These are phyloP conservation scores for Gleditsia sinensis DNA, from an alignment of 306 rosid species.

Conservation along the genomic window DNA sequence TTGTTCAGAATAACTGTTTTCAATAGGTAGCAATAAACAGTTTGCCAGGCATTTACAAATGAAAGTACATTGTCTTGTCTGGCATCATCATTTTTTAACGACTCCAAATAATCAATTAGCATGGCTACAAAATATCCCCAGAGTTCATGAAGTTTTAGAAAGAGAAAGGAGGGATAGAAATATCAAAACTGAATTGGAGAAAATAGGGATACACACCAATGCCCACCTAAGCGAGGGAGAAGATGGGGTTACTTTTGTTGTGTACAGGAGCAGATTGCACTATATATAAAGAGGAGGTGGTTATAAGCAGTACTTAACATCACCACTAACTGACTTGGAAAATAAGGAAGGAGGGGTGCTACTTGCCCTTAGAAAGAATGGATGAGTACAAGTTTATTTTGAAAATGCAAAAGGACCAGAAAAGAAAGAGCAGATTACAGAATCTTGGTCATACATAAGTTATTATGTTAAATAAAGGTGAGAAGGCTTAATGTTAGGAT, in stretches of 20 bases:
- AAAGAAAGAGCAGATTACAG: background rate
- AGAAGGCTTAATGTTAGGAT: background rate
- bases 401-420: slow-evolving; percentile 20
- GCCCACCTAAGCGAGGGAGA: background rate
- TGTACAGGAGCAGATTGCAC: background rate
- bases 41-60: background rate
- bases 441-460: background rate
- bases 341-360: background rate
- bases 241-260: background rate
- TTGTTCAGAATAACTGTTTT: background rate
- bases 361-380: background rate
- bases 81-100: background rate
- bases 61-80: too few relatives aligned
- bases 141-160: background rate
- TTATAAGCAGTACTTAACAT: background rate
- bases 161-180: background rate
- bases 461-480: slow-evolving; percentile 7
- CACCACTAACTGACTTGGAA: background rate
- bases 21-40: background rate
- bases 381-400: slow-evolving; percentile 10
- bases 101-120: background rate
- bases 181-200: background rate
- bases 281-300: background rate
- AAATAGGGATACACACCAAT: background rate
- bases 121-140: background rate